These are phyloP conservation scores for Pseudocercospora vitis DNA, from an alignment of 2,329 filamentous ascomycete species.

Conservation along the genomic window DNA sequence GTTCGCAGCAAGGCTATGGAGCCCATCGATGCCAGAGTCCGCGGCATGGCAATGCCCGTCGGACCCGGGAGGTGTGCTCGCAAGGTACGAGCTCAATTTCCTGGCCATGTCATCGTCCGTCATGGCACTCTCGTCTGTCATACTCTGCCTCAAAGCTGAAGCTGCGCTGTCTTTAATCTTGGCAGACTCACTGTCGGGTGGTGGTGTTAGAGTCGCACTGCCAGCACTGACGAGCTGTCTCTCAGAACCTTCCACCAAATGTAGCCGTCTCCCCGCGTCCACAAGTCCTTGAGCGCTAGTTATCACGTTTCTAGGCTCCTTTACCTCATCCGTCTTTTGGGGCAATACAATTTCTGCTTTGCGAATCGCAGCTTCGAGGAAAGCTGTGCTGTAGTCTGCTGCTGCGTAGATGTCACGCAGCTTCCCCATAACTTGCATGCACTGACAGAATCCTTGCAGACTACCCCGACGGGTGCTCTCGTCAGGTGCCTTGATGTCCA, in stretches of 20 bases:
- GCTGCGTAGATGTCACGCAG: conserved; percentile 87
- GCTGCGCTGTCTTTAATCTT: not conserved
- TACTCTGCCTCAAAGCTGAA: not conserved
- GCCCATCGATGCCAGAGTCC: conserved; percentile 6
- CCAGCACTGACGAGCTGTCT: conserved; percentile 1
- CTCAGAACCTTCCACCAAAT: conserved; percentile 29
- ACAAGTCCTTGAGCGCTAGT: conserved; percentile 49
- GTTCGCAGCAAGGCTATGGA: not conserved
- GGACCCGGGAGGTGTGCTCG: conserved; percentile 50
- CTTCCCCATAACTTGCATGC: conserved; percentile 87
- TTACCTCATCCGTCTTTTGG: conserved; percentile 35
- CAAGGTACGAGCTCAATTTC: conserved; percentile 52
- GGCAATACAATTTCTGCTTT: conserved; percentile 78
- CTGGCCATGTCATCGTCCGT: conserved; percentile 51
- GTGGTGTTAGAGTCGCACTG: conserved; percentile 32
- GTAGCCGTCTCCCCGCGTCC: conserved; percentile 46
- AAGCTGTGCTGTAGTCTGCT: conserved; percentile 93
- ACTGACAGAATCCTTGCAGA: conserved; percentile 80
- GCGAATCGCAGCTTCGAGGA: conserved; percentile 86
- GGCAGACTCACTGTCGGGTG: conserved; percentile 28
- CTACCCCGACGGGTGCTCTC: conserved; percentile 70
- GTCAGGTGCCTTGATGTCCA: conserved; percentile 85
- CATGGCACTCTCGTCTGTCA: conserved; percentile 16
- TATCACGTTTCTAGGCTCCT: conserved; percentile 37
- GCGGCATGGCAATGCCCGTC: conserved; percentile 25